phyloP scores from a whole-genome alignment of 257 asterid genomes.

The Salvia miltiorrhiza region DNA sequence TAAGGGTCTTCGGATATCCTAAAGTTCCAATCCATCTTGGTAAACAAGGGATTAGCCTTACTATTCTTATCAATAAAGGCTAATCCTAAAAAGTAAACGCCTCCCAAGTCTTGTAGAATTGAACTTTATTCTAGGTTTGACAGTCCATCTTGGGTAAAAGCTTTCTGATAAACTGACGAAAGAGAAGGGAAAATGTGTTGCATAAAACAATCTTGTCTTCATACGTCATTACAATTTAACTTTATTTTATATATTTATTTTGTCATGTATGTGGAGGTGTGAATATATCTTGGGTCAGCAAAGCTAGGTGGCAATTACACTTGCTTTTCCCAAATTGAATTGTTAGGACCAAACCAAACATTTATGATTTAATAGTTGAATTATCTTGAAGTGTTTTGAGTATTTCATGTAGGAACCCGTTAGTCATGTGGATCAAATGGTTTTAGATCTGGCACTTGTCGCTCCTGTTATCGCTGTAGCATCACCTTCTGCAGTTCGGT shows the following conservation, averaged over 20 bases:
- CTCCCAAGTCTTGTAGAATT: not conserved
- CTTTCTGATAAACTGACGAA: not conserved
- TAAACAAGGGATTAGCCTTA: too few relatives aligned
- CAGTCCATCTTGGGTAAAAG: not conserved
- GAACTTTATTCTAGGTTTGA: not conserved
- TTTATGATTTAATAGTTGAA: not conserved
- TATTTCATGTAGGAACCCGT: constrained; percentile 51
- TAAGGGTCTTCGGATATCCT: too few relatives aligned
- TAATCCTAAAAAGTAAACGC: too few relatives aligned
- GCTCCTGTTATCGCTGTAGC: constrained; percentile 84
- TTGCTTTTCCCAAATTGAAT: too few relatives aligned
- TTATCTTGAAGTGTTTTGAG: constrained; percentile 2
- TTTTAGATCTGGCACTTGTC: constrained; percentile 51
- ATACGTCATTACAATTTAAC: not conserved
- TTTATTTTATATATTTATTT: not conserved
- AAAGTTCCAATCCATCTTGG: too few relatives aligned
- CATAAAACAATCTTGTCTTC: not conserved
- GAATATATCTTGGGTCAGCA: not conserved
- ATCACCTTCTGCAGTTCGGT: constrained; percentile 81
- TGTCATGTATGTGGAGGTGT: not conserved
- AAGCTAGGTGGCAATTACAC: not conserved
- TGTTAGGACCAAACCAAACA: too few relatives aligned
- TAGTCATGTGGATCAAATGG: constrained; percentile 44
- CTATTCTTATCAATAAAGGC: too few relatives aligned
- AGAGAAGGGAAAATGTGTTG: not conserved